Conservation (phyloP, 1,284 basidiomycete species). For the Veloboletus limbatus region DNA sequence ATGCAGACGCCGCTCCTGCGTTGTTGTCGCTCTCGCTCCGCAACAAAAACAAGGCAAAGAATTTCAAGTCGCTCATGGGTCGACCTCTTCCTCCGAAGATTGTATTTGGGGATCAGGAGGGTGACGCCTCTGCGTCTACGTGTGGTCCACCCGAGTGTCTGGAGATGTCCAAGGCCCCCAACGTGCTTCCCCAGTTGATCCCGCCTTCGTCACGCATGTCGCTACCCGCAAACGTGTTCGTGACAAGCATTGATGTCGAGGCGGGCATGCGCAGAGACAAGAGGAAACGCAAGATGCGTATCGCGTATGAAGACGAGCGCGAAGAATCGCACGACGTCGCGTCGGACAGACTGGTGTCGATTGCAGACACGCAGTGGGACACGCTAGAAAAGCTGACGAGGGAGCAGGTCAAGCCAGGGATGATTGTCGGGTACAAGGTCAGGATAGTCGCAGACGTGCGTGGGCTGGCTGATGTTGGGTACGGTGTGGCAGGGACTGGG, state of each 20-base stretch:
- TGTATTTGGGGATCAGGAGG: conserved; percentile 43
- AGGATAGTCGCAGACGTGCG: not conserved
- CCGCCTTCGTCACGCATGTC: conserved; percentile 48
- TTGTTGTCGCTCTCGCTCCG: conserved; percentile 46
- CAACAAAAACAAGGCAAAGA: conserved; percentile 74
- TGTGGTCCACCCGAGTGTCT: not conserved
- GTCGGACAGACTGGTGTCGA: conserved; percentile 13
- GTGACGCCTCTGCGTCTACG: too few relatives aligned
- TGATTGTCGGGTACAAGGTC: conserved; percentile 30
- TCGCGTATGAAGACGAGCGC: conserved; percentile 3
- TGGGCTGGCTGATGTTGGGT: not conserved
- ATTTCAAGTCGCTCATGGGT: conserved; percentile 54
- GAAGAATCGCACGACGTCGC: conserved; percentile 9
- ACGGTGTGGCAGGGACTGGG: conserved; percentile 23
- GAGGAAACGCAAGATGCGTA: conserved; percentile 14
- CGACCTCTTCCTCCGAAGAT: conserved; percentile 54
- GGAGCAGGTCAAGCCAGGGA: conserved; percentile 3
- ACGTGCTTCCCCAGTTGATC: conserved; percentile 40
- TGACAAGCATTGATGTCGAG: conserved; percentile 37
- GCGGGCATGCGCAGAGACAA: conserved; percentile 13
- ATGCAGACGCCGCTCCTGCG: not conserved
- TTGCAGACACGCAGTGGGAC: conserved; percentile 16
- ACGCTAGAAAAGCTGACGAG: conserved; percentile 12
- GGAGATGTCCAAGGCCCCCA: not conserved
- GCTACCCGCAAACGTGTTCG: conserved; percentile 32